Conservation (phyloP, 768 basidiomycete species). For the Paxillus ammoniavirescens region DNA sequence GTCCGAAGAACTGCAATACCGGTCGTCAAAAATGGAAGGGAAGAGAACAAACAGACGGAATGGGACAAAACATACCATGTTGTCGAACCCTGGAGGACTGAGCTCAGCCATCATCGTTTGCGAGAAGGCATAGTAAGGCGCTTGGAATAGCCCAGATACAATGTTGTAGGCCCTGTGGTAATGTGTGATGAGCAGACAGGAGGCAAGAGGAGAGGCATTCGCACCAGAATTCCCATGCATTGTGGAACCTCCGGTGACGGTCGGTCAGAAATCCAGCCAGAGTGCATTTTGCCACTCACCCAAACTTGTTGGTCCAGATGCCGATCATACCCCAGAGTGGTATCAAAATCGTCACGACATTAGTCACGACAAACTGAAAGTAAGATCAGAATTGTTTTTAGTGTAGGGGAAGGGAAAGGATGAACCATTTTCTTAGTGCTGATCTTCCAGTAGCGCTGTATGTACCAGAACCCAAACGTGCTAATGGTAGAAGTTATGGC, state of each 20-base stretch:
- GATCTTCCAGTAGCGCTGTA: conserved; percentile 77
- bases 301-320: conserved; percentile 74
- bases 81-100: conserved; percentile 84
- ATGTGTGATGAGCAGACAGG: not conserved
- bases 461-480: conserved; percentile 80
- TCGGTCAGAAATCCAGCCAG: not conserved
- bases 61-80: conserved; percentile 47
- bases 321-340: conserved; percentile 88
- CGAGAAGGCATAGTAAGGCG: conserved; percentile 84
- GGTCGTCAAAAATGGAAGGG: not conserved
- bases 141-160: conserved; percentile 79
- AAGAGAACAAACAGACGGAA: not conserved
- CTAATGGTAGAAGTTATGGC: conserved; percentile 72
- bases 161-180: conserved; percentile 69
- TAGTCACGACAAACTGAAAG: conserved; percentile 68
- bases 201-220: conserved; percentile 4
- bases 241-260: conserved; percentile 55
- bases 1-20: conserved; percentile 68
- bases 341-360: conserved; percentile 72
- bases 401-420: not conserved
- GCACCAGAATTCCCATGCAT: conserved; percentile 86
- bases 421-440: conserved; percentile 78
- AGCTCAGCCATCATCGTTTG: conserved; percentile 91
- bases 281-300: conserved; percentile 40
- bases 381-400: not conserved